These are phyloP conservation scores for Solanum commersonii DNA, from an alignment of 257 asterid species.

Conservation along the genomic window DNA sequence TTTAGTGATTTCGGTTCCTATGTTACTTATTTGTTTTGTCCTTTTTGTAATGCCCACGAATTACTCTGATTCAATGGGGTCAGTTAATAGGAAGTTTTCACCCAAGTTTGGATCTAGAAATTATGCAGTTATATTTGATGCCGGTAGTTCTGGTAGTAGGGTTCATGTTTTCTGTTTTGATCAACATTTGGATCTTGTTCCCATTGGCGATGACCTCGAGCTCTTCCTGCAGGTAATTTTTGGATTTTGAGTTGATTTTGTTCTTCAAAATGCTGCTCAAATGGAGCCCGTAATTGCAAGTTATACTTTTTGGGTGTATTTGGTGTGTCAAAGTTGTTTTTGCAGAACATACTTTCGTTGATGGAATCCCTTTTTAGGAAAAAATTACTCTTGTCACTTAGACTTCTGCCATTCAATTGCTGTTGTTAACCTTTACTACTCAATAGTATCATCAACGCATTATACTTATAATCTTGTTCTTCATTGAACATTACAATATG, in stretches of 20 bases:
- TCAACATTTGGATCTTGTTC: constrained; percentile 6
- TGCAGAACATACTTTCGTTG: neutral
- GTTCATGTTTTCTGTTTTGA: constrained; percentile 31
- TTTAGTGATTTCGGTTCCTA: constrained; percentile 56
- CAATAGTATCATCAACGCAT: neutral
- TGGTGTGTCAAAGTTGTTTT: neutral
- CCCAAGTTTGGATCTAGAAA: constrained; percentile 10
- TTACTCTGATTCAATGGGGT: constrained; percentile 8
- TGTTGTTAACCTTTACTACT: neutral
- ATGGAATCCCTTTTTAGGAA: neutral
- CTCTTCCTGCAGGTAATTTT: constrained; percentile 3
- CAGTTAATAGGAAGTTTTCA: constrained; percentile 24
- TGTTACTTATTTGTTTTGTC: constrained; percentile 17
- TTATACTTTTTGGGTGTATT: neutral
- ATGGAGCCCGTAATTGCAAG: neutral
- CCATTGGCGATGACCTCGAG: constrained; percentile 21
- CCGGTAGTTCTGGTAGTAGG: constrained; percentile 33
- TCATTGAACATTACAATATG: neutral
- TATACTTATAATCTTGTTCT: neutral
- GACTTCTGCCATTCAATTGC: neutral
- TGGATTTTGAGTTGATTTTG: neutral
- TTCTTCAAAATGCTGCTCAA: neutral
- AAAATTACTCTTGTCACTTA: neutral
- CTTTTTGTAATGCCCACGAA: constrained; percentile 25
- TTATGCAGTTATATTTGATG: constrained; percentile 29